Evolutionary conservation across 345 rosid species (phyloP), one percentile per base, ranked within the genome.

Genomic region (Hypericum androsaemum): DNA sequence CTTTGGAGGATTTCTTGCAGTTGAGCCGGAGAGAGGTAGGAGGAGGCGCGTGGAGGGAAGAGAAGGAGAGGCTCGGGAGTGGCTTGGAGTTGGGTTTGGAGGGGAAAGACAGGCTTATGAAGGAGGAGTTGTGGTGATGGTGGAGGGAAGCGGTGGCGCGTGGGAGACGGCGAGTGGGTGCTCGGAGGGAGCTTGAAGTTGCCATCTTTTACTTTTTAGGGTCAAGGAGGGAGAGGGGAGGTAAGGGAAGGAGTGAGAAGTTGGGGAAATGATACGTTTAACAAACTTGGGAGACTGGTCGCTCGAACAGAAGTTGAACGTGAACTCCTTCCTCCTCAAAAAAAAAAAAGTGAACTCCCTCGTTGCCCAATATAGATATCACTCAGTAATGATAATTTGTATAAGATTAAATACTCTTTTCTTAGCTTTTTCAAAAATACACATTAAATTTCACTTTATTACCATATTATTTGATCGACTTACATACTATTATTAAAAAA

Each of bases 71-170:
- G 28, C 32, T 22, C 32, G 2, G 32, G 4, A 22, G 32, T 22
- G 32, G 32, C 32, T 22, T 22, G 32, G 32, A n/a, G n/a, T n/a
- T n/a, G n/a, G n/a, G n/a, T n/a, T 53, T 39, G 59, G 6, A 50
- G 36, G 77, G 74, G 45, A 73, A 63, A 15, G 75, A 69, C 62
- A 64, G n/a, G n/a, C n/a, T n/a, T n/a, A n/a, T n/a, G n/a, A n/a
- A n/a, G n/a, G n/a, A n/a, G n/a, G n/a, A n/a, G n/a, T n/a, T 13
- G 39, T 41, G 6, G 68, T 13, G 28, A 55, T 43, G 41, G 68
- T 56, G 65, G 52, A 58, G 41, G 32, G 32, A 22, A 22, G 32
- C 32, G 32, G 32, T 22, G 32, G 32, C 32, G 32, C 32, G 32
- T 22, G 32, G 32, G 32, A 22, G 32, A 22, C 32, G 32, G 32